These are phyloP conservation scores for Penicillium sp. DNA, from an alignment of 2,329 filamentous ascomycete genomes.

Conservation along the genomic window DNA sequence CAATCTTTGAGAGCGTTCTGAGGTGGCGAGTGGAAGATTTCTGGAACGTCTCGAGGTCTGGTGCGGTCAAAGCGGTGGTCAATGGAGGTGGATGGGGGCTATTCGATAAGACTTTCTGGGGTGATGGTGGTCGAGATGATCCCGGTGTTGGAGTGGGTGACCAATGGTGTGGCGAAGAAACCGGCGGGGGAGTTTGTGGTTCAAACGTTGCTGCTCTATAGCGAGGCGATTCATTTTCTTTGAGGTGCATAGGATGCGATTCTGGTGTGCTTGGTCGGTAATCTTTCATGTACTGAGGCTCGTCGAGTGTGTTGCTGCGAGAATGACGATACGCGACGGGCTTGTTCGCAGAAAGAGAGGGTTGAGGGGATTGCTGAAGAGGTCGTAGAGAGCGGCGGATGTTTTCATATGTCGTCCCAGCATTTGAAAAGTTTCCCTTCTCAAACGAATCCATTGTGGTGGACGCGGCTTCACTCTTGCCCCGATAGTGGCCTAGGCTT, in stretches of 20 bases:
- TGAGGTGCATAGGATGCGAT: conserved; percentile 28
- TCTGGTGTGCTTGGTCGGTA: conserved; percentile 39
- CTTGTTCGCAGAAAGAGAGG: conserved; percentile 44
- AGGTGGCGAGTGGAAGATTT: conserved; percentile 90
- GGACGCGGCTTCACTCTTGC: conserved; percentile 71
- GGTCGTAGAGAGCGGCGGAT: conserved; percentile 78
- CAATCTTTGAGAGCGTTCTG: conserved; percentile 81
- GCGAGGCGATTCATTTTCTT: conserved; percentile 35
- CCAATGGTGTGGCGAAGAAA: conserved; percentile 26
- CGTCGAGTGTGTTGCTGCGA: conserved; percentile 69
- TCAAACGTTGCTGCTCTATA: conserved; percentile 24
- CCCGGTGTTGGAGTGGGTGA: conserved; percentile 29
- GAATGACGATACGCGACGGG: conserved; percentile 44
- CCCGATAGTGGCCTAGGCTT: conserved; percentile 67
- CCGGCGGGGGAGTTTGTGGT: conserved; percentile 28
- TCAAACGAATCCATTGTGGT: conserved; percentile 27
- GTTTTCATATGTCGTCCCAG: conserved; percentile 71
- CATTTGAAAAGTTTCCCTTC: conserved; percentile 38
- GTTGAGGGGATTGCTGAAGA: conserved; percentile 67
- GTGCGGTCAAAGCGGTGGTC: conserved; percentile 60
- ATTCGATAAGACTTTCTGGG: conserved; percentile 34
- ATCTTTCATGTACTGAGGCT: conserved; percentile 45
- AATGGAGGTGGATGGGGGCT: conserved; percentile 36
- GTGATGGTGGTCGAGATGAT: conserved; percentile 35
- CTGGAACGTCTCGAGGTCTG: conserved; percentile 80